Evolutionary conservation across 2,329 filamentous ascomycete species (phyloP).

Genomic region (Knoxdaviesia proteae): DNA sequence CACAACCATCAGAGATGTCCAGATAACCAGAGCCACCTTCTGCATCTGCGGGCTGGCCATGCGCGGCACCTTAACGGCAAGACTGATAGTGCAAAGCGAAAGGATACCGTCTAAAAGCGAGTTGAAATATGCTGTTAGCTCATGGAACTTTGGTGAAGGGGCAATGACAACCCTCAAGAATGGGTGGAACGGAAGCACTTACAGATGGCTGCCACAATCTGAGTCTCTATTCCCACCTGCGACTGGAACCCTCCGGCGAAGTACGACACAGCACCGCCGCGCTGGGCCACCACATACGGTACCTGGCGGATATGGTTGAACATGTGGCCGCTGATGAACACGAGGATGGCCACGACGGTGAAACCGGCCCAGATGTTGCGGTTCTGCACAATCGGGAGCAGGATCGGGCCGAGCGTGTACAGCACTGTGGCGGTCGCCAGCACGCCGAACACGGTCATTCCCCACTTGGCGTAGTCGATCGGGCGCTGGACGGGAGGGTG

Average conservation of each 20-base stretch:
- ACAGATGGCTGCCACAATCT: slow-evolving; percentile 89
- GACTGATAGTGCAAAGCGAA: slow-evolving; percentile 75
- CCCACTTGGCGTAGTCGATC: slow-evolving; percentile 66
- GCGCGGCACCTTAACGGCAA: slow-evolving; percentile 81
- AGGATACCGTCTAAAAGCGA: slow-evolving; percentile 47
- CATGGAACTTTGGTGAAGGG: background rate
- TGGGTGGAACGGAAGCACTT: slow-evolving; percentile 20
- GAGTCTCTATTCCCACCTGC: slow-evolving; percentile 85
- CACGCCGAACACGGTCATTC: slow-evolving; percentile 43
- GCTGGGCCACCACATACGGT: slow-evolving; percentile 74
- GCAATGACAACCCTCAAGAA: background rate
- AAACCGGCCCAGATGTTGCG: slow-evolving; percentile 86
- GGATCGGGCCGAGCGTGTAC: slow-evolving; percentile 54
- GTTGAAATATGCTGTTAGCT: background rate
- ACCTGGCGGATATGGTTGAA: slow-evolving; percentile 97
- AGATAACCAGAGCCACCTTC: slow-evolving; percentile 61
- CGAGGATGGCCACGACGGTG: slow-evolving; percentile 69
- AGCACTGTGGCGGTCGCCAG: slow-evolving; percentile 49
- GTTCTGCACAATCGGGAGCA: slow-evolving; percentile 67
- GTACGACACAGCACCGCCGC: slow-evolving; percentile 69
- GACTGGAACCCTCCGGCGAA: slow-evolving; percentile 85
- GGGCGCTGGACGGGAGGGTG: slow-evolving; percentile 65
- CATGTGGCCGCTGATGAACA: slow-evolving; percentile 96
- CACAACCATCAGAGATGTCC: slow-evolving; percentile 55
- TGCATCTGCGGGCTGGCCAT: slow-evolving; percentile 54